Evolutionary conservation across 2,329 filamentous ascomycete species (phyloP).

Genomic region (Xylariales sp.): DNA sequence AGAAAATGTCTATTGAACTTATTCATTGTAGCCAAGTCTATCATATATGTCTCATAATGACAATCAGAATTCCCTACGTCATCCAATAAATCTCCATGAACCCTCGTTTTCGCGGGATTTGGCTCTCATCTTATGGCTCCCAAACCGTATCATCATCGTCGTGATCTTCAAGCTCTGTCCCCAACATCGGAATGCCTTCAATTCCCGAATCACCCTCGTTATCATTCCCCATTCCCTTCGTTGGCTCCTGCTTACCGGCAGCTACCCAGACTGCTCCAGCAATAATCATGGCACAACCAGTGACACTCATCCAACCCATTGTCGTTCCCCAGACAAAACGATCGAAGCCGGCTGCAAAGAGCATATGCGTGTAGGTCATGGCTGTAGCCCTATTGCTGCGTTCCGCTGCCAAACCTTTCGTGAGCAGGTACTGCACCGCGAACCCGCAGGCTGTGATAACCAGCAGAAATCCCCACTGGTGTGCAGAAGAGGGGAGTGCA

Average conservation of each 20-base stretch:
- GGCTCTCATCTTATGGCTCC: conserved; percentile 16
- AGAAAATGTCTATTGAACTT: neutral
- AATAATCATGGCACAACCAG: conserved; percentile 64
- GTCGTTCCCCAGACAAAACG: conserved; percentile 63
- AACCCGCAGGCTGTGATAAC: conserved; percentile 81
- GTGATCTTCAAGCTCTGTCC: conserved; percentile 39
- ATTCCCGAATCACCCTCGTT: conserved; percentile 43
- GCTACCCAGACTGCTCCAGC: conserved; percentile 65
- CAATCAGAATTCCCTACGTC: too few relatives aligned
- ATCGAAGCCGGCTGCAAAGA: conserved; percentile 66
- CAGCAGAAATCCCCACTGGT: conserved; percentile 74
- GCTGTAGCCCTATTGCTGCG: conserved; percentile 69
- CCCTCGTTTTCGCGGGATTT: neutral
- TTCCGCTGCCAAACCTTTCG: conserved; percentile 78
- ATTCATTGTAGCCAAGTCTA: neutral
- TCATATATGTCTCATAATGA: neutral
- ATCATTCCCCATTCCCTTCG: conserved; percentile 32
- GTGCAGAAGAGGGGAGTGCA: conserved; percentile 53
- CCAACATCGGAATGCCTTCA: conserved; percentile 30
- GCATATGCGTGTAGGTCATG: conserved; percentile 69
- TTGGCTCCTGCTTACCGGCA: conserved; percentile 55
- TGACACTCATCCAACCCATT: conserved; percentile 62
- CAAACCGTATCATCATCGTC: conserved; percentile 40
- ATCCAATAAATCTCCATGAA: too few relatives aligned
- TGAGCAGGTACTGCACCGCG: conserved; percentile 86